Evolutionary conservation across 2,329 filamentous ascomycete genomes (phyloP), one percentile per base, ranked within the genome.

Genomic region (Ceratocystis ficicola): DNA sequence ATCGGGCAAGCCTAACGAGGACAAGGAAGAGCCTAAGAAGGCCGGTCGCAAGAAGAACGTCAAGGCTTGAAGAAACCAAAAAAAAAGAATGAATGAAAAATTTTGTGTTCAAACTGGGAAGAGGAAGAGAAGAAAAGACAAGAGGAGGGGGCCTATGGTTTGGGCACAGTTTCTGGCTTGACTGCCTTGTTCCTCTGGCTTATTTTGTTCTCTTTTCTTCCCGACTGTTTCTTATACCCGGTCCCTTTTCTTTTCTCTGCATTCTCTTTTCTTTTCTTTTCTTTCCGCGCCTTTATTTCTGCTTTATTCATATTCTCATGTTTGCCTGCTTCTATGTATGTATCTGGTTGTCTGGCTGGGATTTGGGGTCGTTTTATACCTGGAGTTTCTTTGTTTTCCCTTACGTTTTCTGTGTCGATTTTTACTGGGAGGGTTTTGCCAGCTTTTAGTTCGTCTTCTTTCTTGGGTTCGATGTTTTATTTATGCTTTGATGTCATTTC

Each of bases 11-110:
- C 80, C 77, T 50, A 76, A 76, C 32, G 81, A 83, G 67, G 75
- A 80, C 66, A 75, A 75, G 69, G 82, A 84, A 72, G 82, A 85
- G 73, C 79, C 80, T 69, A 83, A 83, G 79, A 83, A 83, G 77
- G 81, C 79, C 65, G 78, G 77, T 69, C 80, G 80, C 72, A 84
- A 83, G 79, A 84, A 84, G 81, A 78, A 76, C 77, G 67, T 63
- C 44, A 77, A 76, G 73, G 73, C 72, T 62, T 69, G 62, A 63
- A 46, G n/a, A 62, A 41, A 41, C 17, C 20, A n/a, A 46, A 46
- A 46, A 36, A 44, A 36, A 17, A 62, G 30, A 36, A 44, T 15
- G 25, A 25, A 25, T 15, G 28, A 55, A 55, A 55, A 55, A 7
- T 15, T 25, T 15, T 15, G 25, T 15, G 28, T 25, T 25, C 22